Conservation (phyloP, 2,329 filamentous ascomycete genomes). For the Grosmannia serpens region DNA sequence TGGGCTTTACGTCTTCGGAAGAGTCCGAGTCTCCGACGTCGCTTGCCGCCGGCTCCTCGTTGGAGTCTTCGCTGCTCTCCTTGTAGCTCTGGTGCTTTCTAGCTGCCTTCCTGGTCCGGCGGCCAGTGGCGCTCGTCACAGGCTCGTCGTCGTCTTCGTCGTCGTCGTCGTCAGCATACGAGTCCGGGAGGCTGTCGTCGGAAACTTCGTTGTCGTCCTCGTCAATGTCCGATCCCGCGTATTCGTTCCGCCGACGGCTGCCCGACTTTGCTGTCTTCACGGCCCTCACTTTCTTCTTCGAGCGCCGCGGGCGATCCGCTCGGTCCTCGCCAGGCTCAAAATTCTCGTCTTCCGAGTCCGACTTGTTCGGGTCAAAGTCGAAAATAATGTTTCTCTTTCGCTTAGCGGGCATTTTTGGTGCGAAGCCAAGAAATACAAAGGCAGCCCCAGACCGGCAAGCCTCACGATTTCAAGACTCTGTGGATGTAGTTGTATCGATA, state of each 20-base stretch:
- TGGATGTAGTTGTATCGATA: not conserved
- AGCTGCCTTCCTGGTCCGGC: slow-evolving; percentile 33
- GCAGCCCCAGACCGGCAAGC: not conserved
- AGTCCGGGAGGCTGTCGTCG: slow-evolving; percentile 40
- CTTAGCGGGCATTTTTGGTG: slow-evolving; percentile 34
- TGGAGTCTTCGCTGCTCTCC: slow-evolving; percentile 25
- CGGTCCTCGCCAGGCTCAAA: slow-evolving; percentile 43
- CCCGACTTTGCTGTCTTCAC: slow-evolving; percentile 11
- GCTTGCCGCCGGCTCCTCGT: slow-evolving; percentile 20
- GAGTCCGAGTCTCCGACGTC: slow-evolving; percentile 21
- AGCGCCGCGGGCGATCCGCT: slow-evolving; percentile 30
- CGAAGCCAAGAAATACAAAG: not conserved
- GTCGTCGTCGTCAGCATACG: slow-evolving; percentile 32
- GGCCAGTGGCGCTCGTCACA: slow-evolving; percentile 29
- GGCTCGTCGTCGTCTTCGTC: slow-evolving; percentile 24
- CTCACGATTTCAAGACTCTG: not conserved
- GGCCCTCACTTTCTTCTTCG: slow-evolving; percentile 25
- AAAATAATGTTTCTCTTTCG: slow-evolving; percentile 41
- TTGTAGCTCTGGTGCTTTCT: slow-evolving; percentile 32
- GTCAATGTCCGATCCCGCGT: slow-evolving; percentile 51
- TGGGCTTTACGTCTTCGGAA: slow-evolving; percentile 24
- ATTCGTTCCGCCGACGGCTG: slow-evolving; percentile 22
- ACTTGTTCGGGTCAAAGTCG: slow-evolving; percentile 55
- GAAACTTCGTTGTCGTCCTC: slow-evolving; percentile 46
- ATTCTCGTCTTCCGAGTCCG: slow-evolving; percentile 54